Conservation (phyloP, 2,329 filamentous ascomycete species). For the Spiromastix sp. region DNA sequence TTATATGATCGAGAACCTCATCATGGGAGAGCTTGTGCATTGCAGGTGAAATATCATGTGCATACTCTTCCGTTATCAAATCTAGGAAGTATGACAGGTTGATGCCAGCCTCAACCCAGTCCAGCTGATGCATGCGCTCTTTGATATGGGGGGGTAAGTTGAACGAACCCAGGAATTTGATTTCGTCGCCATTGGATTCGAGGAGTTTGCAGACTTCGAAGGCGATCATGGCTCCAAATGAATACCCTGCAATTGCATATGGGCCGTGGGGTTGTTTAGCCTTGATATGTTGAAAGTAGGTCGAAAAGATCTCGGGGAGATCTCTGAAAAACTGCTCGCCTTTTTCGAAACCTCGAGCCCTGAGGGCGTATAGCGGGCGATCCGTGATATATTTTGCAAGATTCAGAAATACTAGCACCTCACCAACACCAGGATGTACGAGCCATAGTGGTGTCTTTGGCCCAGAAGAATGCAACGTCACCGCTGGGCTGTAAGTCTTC, state of each 20-base stretch:
- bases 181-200: constrained; percentile 23
- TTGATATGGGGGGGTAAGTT: constrained; percentile 41
- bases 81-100: constrained; percentile 31
- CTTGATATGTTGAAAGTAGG: constrained; percentile 34
- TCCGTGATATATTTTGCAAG: constrained; percentile 23
- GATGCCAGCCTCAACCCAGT: constrained; percentile 27
- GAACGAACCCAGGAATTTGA: constrained; percentile 33
- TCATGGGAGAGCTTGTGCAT: constrained; percentile 7
- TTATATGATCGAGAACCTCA: constrained; percentile 8
- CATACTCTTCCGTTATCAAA: constrained; percentile 22
- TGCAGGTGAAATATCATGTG: constrained; percentile 11
- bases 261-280: constrained; percentile 37
- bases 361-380: constrained; percentile 39
- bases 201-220: constrained; percentile 42
- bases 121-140: constrained; percentile 27
- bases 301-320: constrained; percentile 31
- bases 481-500: constrained; percentile 21
- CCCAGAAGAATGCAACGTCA: constrained; percentile 18
- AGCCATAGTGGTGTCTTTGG: constrained; percentile 23
- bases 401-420: constrained; percentile 29
- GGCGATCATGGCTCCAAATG: constrained; percentile 39
- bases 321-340: constrained; percentile 27
- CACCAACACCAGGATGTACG: constrained; percentile 29
- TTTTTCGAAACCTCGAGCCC: constrained; percentile 34
- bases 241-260: constrained; percentile 44